Evolutionary conservation across 2,329 filamentous ascomycete species (phyloP), one percentile per base, ranked within the genome.

Genomic region (Malbranchea cinnamomea): DNA sequence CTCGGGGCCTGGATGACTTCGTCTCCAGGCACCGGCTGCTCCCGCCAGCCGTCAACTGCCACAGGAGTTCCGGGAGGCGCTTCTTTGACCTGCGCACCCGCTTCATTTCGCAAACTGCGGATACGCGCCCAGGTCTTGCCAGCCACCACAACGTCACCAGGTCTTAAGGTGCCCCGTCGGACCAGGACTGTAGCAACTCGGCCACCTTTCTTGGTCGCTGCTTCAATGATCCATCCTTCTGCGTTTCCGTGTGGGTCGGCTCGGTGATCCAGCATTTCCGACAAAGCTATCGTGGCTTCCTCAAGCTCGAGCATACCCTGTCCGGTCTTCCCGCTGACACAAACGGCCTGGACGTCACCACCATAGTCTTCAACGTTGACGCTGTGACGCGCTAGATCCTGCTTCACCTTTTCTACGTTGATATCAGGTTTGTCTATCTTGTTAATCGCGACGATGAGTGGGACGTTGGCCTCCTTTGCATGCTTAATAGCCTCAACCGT

Each of bases 381-480:
- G 5, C 80, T 83, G 46, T 93, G 68, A 2, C 74, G 66, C 6
- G 80, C 73, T 14, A 98, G 72, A 51, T 95, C 89, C 33, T 76
- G 66, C 58, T 95, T 95, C 38, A 95, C 85, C 27, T 73, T 70
- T 23, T 94, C 78, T 7, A 84, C 59, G 30, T 83, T 72, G 4
- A 80, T 76, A 36, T 81, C 78, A 36, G 78, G 73, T 56, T 89
- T 93, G 59, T 98, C 89, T 30, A 93, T 71, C 57, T 98, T 98
- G 63, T 89, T 98, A 57, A 95, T 87, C 10, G 91, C 91, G 29
- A 98, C 89, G 35, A 98, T 93, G 28, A 98, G 87, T 4, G 89
- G 87, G 1, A 95, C 89, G 37, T 79, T 78, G 29, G 89, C 82
- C 17, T 71, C 67, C 33, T 77, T 78, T 5, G 89, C 87, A 50